A percentile compares a stretch with the other conserved stretches of the same genome.
Evolutionary conservation across 169 alveolate genomes (phyloP).

Genomic region (Cryptosporidium parvum): DNA sequence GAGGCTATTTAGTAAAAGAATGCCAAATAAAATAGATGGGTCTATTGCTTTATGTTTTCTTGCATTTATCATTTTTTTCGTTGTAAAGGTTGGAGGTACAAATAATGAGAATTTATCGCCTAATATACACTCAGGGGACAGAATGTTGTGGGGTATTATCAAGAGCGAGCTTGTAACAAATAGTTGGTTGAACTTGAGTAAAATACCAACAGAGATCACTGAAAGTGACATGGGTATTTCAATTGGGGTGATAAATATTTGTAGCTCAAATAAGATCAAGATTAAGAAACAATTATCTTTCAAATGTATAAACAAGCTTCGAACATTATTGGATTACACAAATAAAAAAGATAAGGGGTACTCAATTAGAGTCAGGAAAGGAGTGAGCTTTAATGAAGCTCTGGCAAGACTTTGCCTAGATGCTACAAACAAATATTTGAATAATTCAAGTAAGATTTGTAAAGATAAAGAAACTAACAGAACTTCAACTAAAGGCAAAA

Average conservation of each 20-base stretch:
- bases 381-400: constrained; percentile 4
- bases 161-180: neutral
- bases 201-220: constrained; percentile 6
- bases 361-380: neutral
- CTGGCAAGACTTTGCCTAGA: constrained; percentile 26
- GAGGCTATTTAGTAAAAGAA: neutral
- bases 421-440: neutral
- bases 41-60: neutral
- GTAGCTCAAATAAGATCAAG: neutral
- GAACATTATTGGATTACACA: neutral
- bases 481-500: neutral
- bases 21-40: neutral
- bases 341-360: neutral
- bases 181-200: constrained; percentile 15
- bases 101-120: neutral
- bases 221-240: neutral
- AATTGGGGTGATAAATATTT: neutral
- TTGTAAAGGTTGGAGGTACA: neutral
- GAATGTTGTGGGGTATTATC: constrained; percentile 6
- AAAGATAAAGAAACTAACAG: neutral
- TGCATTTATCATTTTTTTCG: constrained; percentile 1
- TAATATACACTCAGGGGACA: neutral
- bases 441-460: neutral
- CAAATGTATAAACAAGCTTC: neutral
- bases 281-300: neutral